These are phyloP conservation scores for Coniella lustricola DNA, from an alignment of 2,329 filamentous ascomycete species.

Conservation along the genomic window DNA sequence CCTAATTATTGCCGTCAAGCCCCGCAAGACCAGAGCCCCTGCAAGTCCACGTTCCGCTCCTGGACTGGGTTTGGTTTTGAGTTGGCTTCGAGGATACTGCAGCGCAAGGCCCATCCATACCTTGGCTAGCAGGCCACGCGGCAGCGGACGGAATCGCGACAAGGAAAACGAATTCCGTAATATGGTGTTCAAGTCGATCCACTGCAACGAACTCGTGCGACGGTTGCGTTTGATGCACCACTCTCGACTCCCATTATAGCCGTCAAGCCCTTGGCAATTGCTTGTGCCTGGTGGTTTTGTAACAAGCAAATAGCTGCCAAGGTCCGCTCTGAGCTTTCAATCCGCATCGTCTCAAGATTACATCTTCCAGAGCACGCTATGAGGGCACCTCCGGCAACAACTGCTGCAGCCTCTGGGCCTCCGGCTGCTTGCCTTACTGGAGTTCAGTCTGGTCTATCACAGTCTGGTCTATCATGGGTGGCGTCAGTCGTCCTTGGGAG, in stretches of 20 bases:
- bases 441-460: not conserved
- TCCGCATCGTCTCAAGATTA: slow-evolving; percentile 4
- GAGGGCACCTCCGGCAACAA: not conserved
- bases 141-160: not conserved
- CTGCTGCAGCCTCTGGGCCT: not conserved
- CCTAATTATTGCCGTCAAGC: not conserved
- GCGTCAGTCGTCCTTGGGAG: not conserved
- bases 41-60: not conserved
- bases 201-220: not conserved
- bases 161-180: not conserved
- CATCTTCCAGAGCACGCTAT: not conserved
- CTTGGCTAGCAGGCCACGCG: not conserved
- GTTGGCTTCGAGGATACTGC: not conserved
- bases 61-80: not conserved
- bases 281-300: not conserved
- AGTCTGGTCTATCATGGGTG: not conserved
- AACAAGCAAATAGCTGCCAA: not conserved
- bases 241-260: not conserved
- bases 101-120: not conserved
- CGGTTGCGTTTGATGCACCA: slow-evolving; percentile 4
- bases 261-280: not conserved
- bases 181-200: not conserved
- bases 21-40: not conserved
- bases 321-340: not conserved
- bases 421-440: not conserved